A percentile compares a stretch with the other conserved stretches of the same genome.
These are phyloP conservation scores for Metschnikowia lochheadii DNA, from an alignment of 805 yeast genomes.

Conservation along the genomic window DNA sequence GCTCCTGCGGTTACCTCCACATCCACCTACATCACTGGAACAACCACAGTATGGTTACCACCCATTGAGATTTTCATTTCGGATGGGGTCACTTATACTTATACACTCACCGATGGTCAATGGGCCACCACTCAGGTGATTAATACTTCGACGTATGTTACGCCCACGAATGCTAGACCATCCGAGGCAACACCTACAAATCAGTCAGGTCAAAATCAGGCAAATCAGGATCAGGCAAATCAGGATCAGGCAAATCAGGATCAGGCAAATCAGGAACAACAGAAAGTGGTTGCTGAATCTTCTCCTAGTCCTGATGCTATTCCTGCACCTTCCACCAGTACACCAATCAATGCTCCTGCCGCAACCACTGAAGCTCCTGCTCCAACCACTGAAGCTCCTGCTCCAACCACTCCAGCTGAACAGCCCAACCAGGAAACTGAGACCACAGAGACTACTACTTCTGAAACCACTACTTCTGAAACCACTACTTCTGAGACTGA, in stretches of 20 bases:
- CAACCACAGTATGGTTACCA: slow-evolving; percentile 47
- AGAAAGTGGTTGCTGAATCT: too few species aligned
- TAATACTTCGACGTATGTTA: slow-evolving; percentile 24
- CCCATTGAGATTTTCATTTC: slow-evolving; percentile 51
- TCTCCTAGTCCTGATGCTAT: too few species aligned
- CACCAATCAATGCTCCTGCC: too few species aligned
- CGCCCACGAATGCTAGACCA: slow-evolving; percentile 10
- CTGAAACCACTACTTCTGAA: neutral
- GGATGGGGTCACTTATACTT: slow-evolving; percentile 48
- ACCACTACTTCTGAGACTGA: neutral
- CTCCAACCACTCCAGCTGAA: too few species aligned
- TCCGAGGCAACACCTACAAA: slow-evolving; percentile 1
- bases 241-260: too few species aligned
- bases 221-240: too few species aligned
- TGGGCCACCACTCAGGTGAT: slow-evolving; percentile 34
- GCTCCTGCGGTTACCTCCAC: slow-evolving; percentile 51
- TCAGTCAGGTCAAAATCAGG: too few species aligned
- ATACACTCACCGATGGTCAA: slow-evolving; percentile 34
- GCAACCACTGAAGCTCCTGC: too few species aligned
- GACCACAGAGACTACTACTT: neutral
- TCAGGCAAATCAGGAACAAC: too few species aligned
- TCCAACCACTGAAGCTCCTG: too few species aligned
- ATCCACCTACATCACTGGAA: slow-evolving; percentile 40
- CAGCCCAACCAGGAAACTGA: neutral
- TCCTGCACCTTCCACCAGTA: too few species aligned